Evolutionary conservation across 225 moss, liverwort and hornwort species (phyloP), one percentile per base, ranked within the genome.

Genomic region (Antitrichia curtipendula): DNA sequence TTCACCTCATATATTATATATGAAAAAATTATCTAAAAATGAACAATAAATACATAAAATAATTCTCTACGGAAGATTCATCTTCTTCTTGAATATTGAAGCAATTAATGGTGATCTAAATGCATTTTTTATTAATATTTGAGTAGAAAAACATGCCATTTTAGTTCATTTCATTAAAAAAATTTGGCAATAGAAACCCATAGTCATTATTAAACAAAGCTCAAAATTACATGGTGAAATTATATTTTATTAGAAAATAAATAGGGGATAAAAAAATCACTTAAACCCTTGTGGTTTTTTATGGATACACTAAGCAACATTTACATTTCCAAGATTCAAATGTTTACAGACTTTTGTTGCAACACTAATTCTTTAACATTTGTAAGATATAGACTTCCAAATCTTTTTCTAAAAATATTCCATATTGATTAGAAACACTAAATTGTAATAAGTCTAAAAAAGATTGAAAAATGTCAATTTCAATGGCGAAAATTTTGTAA

Each of bases 201-300:
- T 12, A 19, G 7, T 43, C 14, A 27, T 29, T 10, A 29, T 73
- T 18, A 29, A 73, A 29, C 29, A 73, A 73, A 73, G 3, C 3
- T 72, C 10, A 29, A 74, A 31, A 74, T 31, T 31, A 11, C 6
- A 31, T 1, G 2, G 49, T 31, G 19, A 31, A 73, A 12, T 12
- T 73, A 11, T 47, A 11, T 10, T 47, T 73, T 47, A 31, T 29
- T 29, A 31, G 19, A 11, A 47, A 31, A 1, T 72, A 38, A 22
- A 68, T 2, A 29, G 28, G 17, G 18, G 45, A 10, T 24, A 2
- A 23, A 8, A 10, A 73, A 47, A 31, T 12, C 11, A 31, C 2
- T 19, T 11, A 12, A 4, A 49, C 0, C 0, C 4, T 0, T 17
- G 9, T 16, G 2, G 3, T 31, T 73, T 29, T 18, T 47, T 29